Evolutionary conservation across 768 basidiomycete species (phyloP), one percentile per base, ranked within the genome.

Genomic region (Infundibulicybe gibba): DNA sequence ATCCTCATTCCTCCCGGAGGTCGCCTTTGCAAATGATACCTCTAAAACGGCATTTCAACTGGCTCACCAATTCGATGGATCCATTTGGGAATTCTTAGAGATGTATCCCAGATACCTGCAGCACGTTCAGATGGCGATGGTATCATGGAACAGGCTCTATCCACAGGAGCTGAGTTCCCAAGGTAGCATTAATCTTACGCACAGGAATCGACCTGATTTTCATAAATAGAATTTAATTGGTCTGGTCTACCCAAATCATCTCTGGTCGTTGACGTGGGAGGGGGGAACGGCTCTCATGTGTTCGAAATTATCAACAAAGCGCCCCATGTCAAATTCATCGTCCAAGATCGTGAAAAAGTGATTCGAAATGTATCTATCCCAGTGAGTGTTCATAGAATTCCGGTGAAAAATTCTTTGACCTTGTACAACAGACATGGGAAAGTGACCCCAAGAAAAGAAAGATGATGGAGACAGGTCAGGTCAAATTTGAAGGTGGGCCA

Each of bases 1-100:
- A 1, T 43, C 49, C 2, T 43, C 61, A 5, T 60, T 50, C 41
- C 34, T 62, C 25, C 45, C 55, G 5, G 61, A 63, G n/a, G 43
- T 42, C 6, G 49, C 48, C 41, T 31, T 49, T 5, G 31, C 47
- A 20, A 50, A 44, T 33, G 31, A 40, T 15, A 44, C 34, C 16
- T 10, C 39, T 19, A 31, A 35, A 21, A 32, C 48, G 16, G 19
- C 46, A 11, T 44, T 43, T 43, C 48, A 47, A 39, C 41, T 12
- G 17, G 39, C 45, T 20, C 21, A 41, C 1, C 31, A 30, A n/a
- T 49, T n/a, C 14, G 32, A 43, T 34, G 43, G 12, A 15, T 51
- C 47, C 31, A 32, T 45, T 20, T 53, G 37, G 52, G 50, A 43
- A 30, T 52, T 45, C 43, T 45, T 49, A 25, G 16, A 25, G 38